These are phyloP conservation scores for Thelonectria discophora DNA, from an alignment of 2,329 filamentous ascomycete genomes.

Conservation along the genomic window DNA sequence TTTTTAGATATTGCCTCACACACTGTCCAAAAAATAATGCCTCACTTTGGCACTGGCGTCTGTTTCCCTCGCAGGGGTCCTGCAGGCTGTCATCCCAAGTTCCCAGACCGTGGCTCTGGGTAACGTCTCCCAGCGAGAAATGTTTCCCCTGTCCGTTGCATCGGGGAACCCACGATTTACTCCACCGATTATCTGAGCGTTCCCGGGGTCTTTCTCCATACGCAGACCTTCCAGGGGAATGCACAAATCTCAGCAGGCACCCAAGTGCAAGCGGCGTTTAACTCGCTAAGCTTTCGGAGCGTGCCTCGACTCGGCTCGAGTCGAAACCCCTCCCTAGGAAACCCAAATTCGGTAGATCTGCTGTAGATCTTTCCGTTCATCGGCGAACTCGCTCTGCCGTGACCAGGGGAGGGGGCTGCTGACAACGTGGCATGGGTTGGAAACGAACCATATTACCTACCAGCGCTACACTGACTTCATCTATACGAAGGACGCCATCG, in stretches of 20 bases:
- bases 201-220: too few species aligned
- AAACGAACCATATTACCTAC: background rate
- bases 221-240: background rate
- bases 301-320: background rate
- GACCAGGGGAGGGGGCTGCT: background rate
- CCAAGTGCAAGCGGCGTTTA: too few species aligned
- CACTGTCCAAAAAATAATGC: slow-evolving; percentile 1
- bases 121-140: background rate
- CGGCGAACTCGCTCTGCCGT: background rate
- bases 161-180: background rate
- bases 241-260: background rate
- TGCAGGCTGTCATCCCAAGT: background rate
- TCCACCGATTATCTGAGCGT: background rate
- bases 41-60: background rate
- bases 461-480: background rate
- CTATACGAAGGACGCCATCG: background rate
- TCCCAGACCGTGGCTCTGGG: background rate
- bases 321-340: background rate
- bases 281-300: too few species aligned
- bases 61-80: background rate
- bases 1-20: background rate
- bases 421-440: too few species aligned
- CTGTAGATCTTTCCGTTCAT: slow-evolving; percentile 11
- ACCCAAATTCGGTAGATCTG: background rate
- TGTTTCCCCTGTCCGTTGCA: background rate